Evolutionary conservation across 805 yeast genomes (phyloP).

Genomic region (Zygotorulaspora florentina): DNA sequence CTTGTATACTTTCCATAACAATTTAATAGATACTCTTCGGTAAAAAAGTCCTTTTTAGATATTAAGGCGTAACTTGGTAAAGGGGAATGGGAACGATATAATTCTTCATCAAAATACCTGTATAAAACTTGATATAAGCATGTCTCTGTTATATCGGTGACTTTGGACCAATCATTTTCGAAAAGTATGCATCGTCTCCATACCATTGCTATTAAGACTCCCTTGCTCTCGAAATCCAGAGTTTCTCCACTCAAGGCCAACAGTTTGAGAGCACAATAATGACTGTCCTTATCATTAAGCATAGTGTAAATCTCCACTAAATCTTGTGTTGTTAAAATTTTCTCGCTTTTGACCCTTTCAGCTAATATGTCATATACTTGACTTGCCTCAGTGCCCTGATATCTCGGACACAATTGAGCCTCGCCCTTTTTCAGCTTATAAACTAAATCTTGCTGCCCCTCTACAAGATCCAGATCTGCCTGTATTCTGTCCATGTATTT

Average conservation of each 20-base stretch:
- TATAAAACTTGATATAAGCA: conserved; percentile 44
- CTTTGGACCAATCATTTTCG: conserved; percentile 48
- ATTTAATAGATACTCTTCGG: conserved; percentile 17
- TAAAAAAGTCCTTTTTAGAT: conserved; percentile 13
- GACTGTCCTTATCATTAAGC: conserved; percentile 37
- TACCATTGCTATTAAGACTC: conserved; percentile 36
- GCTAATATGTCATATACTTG: conserved; percentile 23
- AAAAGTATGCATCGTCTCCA: conserved; percentile 58
- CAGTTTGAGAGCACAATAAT: conserved; percentile 48
- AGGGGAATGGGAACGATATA: conserved; percentile 26
- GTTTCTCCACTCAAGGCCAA: conserved; percentile 38
- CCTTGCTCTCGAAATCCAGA: conserved; percentile 32
- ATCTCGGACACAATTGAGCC: conserved; percentile 23
- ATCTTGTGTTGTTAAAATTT: conserved; percentile 41
- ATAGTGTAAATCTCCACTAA: conserved; percentile 51
- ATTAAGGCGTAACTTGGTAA: conserved; percentile 30
- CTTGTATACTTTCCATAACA: conserved; percentile 13
- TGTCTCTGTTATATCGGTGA: conserved; percentile 44
- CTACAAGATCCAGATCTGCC: conserved; percentile 43
- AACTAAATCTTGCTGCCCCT: conserved; percentile 45
- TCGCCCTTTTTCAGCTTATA: conserved; percentile 28
- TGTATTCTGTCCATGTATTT: conserved; percentile 43
- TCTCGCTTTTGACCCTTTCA: conserved; percentile 28
- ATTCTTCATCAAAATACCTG: conserved; percentile 33
- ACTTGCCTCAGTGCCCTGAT: conserved; percentile 20